phyloP scores from a whole-genome alignment of 805 yeast genomes.

The Priceomyces castillae region DNA sequence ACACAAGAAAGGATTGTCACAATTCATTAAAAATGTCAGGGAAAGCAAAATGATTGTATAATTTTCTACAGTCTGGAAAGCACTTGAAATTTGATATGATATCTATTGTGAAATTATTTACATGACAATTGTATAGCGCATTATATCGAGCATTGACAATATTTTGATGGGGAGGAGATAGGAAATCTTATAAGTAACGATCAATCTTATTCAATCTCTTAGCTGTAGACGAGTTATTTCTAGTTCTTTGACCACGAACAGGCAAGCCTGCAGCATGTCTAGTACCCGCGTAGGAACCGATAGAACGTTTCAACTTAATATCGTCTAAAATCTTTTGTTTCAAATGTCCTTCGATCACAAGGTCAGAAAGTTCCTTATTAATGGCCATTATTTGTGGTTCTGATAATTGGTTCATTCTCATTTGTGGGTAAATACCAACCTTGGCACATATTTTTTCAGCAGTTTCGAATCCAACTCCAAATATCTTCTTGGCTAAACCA shows the following conservation, averaged over 20 bases:
- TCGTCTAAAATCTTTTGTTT: conserved; percentile 72
- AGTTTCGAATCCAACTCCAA: conserved; percentile 77
- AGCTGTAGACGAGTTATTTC: conserved; percentile 89
- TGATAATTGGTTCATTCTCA: conserved; percentile 89
- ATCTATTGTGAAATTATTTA: too few relatives aligned
- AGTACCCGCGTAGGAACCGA: conserved; percentile 83
- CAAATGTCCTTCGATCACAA: conserved; percentile 79
- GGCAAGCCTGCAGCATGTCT: conserved; percentile 79
- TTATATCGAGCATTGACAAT: too few relatives aligned
- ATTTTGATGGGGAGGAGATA: background rate
- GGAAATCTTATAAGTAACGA: conserved; percentile 33
- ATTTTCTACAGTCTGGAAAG: too few relatives aligned
- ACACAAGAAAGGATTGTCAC: too few relatives aligned
- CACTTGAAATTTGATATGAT: too few relatives aligned
- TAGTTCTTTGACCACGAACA: conserved; percentile 81
- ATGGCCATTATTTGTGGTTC: conserved; percentile 85
- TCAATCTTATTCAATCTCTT: conserved; percentile 76
- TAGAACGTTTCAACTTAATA: conserved; percentile 72
- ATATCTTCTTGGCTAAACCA: conserved; percentile 78
- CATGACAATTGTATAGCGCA: too few relatives aligned
- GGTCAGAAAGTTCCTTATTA: conserved; percentile 80
- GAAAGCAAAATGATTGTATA: too few relatives aligned
- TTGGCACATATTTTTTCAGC: conserved; percentile 80
- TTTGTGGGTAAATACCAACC: conserved; percentile 85
- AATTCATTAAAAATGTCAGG: too few relatives aligned